Conservation (phyloP, 495 filamentous ascomycete genomes). For the Xylaria longipes region DNA sequence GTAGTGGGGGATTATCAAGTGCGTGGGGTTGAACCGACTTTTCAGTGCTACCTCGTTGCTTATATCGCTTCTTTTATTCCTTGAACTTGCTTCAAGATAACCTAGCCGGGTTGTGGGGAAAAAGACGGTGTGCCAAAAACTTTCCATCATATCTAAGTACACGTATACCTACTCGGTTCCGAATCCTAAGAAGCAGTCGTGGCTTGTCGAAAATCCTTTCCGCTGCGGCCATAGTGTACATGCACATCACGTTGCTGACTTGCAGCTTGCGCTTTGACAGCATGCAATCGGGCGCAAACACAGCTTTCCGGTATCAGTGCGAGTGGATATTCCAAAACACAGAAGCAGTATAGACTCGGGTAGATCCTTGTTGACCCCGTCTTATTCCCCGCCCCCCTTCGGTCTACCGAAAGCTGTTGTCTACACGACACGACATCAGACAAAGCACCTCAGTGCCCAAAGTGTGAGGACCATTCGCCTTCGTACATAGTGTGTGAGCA, state of each 20-base stretch:
- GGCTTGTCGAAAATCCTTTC: neutral
- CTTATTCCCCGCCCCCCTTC: neutral
- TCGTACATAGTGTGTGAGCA: neutral
- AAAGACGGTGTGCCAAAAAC: neutral
- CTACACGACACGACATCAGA: neutral
- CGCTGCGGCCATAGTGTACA: neutral
- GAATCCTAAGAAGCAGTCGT: neutral
- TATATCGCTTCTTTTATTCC: neutral
- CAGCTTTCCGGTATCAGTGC: neutral
- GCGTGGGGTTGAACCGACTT: neutral
- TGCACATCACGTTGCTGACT: slow-evolving; percentile 10
- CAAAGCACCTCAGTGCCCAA: neutral
- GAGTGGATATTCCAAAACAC: neutral
- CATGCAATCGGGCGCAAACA: neutral
- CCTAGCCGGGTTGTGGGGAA: neutral
- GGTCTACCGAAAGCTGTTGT: neutral
- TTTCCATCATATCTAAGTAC: neutral
- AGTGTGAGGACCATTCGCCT: neutral
- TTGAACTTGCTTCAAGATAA: neutral
- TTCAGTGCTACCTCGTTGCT: neutral
- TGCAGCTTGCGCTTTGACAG: neutral
- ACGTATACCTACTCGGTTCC: no score
- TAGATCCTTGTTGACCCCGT: neutral
- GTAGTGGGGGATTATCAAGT: neutral
- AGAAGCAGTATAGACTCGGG: slow-evolving; percentile 12